These are phyloP conservation scores for Wilcoxina mikolae DNA, from an alignment of 495 filamentous ascomycete genomes.

Conservation along the genomic window DNA sequence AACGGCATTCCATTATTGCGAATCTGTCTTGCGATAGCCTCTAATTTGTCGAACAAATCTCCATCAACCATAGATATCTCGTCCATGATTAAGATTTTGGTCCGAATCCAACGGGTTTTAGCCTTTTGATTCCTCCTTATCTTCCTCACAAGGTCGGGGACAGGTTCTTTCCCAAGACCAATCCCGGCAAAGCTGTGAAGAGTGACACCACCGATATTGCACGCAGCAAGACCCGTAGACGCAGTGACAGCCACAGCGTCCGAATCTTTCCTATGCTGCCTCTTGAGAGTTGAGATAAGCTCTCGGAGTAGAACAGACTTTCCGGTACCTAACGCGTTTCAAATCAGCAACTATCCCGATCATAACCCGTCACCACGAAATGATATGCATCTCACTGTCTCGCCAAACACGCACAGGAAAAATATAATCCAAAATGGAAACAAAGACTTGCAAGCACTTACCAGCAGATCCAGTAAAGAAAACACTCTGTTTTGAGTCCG, in stretches of 20 bases:
- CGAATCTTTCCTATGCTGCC: constrained; percentile 55
- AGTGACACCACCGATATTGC: constrained; percentile 91
- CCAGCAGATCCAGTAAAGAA: constrained; percentile 98
- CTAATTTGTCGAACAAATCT: constrained; percentile 91
- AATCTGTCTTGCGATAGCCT: constrained; percentile 70
- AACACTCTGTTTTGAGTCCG: constrained; percentile 63
- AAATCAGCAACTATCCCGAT: constrained; percentile 3
- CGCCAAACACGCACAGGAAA: not conserved
- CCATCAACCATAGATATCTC: constrained; percentile 98
- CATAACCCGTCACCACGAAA: too few species aligned
- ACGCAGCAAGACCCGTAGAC: constrained; percentile 88
- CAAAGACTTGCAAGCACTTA: too few species aligned
- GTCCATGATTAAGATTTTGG: constrained; percentile 75
- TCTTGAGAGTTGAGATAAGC: constrained; percentile 65
- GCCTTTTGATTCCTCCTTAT: constrained; percentile 80
- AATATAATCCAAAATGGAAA: not conserved
- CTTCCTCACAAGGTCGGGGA: constrained; percentile 72
- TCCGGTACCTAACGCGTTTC: constrained; percentile 44
- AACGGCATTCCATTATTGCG: constrained; percentile 84
- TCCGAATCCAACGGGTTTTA: constrained; percentile 72
- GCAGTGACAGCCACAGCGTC: constrained; percentile 85
- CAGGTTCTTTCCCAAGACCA: constrained; percentile 80
- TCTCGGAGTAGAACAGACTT: constrained; percentile 91
- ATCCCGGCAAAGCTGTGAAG: constrained; percentile 94
- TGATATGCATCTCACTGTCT: not conserved